Conservation (phyloP, 768 basidiomycete genomes). For the Chalciporus chontae region DNA sequence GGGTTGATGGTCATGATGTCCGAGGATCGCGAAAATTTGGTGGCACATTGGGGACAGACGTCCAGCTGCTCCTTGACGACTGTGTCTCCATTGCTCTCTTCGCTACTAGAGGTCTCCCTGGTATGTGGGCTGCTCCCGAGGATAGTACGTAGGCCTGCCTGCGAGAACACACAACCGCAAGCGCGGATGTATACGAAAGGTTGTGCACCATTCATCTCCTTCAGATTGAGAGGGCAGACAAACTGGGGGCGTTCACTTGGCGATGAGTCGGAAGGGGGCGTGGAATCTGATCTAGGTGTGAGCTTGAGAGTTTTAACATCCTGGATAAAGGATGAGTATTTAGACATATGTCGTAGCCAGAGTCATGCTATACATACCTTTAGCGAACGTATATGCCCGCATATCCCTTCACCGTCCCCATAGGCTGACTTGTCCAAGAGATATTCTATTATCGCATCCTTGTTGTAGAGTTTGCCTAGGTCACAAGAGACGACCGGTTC, state of each 20-base stretch:
- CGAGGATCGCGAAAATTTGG: slow-evolving; percentile 54
- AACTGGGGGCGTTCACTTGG: slow-evolving; percentile 60
- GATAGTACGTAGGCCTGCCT: slow-evolving; percentile 70
- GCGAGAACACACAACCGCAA: slow-evolving; percentile 92
- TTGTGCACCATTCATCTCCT: slow-evolving; percentile 90
- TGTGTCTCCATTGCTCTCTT: slow-evolving; percentile 25
- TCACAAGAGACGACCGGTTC: slow-evolving; percentile 90
- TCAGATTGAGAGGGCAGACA: slow-evolving; percentile 86
- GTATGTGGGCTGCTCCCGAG: slow-evolving; percentile 27
- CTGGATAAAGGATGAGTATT: slow-evolving; percentile 35
- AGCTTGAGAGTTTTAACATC: slow-evolving; percentile 83
- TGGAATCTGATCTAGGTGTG: slow-evolving; percentile 64
- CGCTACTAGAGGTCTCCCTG: slow-evolving; percentile 19
- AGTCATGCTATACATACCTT: slow-evolving; percentile 56
- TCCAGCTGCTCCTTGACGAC: slow-evolving; percentile 38
- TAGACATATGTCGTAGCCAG: neutral
- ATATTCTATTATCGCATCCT: slow-evolving; percentile 89
- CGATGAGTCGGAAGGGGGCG: slow-evolving; percentile 31
- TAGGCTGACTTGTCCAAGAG: slow-evolving; percentile 78
- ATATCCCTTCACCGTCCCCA: slow-evolving; percentile 90
- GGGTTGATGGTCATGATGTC: slow-evolving; percentile 73
- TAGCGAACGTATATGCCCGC: slow-evolving; percentile 84
- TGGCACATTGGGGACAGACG: slow-evolving; percentile 75
- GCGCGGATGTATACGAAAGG: slow-evolving; percentile 85
- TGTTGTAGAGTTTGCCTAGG: slow-evolving; percentile 94